Conservation (phyloP, 1,139 yeast genomes). For the Pichia sp. region DNA sequence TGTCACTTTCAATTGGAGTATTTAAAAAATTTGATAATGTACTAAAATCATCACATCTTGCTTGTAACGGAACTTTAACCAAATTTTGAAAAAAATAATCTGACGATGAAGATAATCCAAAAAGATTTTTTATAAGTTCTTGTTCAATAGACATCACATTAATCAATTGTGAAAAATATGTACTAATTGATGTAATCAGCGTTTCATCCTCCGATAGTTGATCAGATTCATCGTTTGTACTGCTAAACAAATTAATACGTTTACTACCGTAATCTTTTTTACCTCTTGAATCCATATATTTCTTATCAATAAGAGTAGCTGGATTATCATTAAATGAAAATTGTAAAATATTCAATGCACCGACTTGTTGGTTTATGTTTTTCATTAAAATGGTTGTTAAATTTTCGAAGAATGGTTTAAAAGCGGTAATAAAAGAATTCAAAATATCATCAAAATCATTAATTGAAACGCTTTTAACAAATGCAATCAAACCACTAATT, state of each 20-base stretch:
- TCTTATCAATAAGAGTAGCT: conserved; percentile 17
- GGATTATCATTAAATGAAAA: conserved; percentile 22
- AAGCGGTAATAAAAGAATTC: conserved; percentile 22
- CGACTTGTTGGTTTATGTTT: conserved; percentile 26
- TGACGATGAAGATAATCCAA: conserved; percentile 55
- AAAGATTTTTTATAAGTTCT: conserved; percentile 55
- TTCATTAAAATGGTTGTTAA: conserved; percentile 31
- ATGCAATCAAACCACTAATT: conserved; percentile 58
- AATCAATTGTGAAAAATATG: conserved; percentile 8
- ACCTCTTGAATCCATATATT: conserved; percentile 11
- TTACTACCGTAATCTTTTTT: conserved; percentile 6
- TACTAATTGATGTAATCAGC: neutral
- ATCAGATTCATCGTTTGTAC: neutral
- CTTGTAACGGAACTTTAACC: conserved; percentile 39
- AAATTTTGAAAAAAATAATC: conserved; percentile 44
- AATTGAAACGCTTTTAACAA: conserved; percentile 53
- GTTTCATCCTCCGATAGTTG: conserved; percentile 13
- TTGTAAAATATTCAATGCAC: conserved; percentile 12
- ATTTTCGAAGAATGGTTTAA: conserved; percentile 29
- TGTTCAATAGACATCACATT: conserved; percentile 47
- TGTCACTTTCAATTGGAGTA: conserved; percentile 42
- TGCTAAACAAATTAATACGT: conserved; percentile 17
- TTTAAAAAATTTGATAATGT: conserved; percentile 6
- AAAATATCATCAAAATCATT: conserved; percentile 38
- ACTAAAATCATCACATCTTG: conserved; percentile 28